Conservation (phyloP, 768 basidiomycete genomes). For the Boletus tomentosulus region DNA sequence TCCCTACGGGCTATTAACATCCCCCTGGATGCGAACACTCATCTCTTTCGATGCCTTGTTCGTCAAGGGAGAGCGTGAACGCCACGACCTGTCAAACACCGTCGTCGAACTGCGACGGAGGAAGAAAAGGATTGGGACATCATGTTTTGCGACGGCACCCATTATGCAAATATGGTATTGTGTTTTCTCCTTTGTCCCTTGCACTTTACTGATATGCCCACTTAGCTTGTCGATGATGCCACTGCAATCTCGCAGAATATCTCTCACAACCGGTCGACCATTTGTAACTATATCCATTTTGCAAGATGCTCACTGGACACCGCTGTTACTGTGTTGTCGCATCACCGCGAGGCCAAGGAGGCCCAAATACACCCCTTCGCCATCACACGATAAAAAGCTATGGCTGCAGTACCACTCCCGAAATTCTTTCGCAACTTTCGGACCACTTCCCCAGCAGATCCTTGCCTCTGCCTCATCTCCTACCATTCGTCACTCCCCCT, state of each 20-base stretch:
- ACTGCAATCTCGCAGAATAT: slow-evolving; percentile 68
- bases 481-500: slow-evolving; percentile 41
- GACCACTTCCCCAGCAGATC: slow-evolving; percentile 27
- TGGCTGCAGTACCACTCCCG: slow-evolving; percentile 53
- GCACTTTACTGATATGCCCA: background rate
- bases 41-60: slow-evolving; percentile 79
- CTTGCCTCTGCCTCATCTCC: slow-evolving; percentile 25
- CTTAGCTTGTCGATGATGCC: slow-evolving; percentile 74
- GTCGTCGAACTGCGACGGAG: slow-evolving; percentile 71
- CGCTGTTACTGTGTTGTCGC: slow-evolving; percentile 46
- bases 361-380: slow-evolving; percentile 36
- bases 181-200: background rate
- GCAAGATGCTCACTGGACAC: no score
- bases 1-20: slow-evolving; percentile 49
- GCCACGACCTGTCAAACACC: slow-evolving; percentile 73
- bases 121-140: slow-evolving; percentile 72
- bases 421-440: slow-evolving; percentile 40
- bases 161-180: slow-evolving; percentile 82
- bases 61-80: slow-evolving; percentile 68
- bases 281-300: slow-evolving; percentile 53
- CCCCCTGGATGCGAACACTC: slow-evolving; percentile 69
- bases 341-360: slow-evolving; percentile 41
- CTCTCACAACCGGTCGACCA: slow-evolving; percentile 62
- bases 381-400: slow-evolving; percentile 54
- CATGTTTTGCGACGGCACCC: slow-evolving; percentile 73